Conservation (phyloP, 2,329 filamentous ascomycete species). For the Colletotrichum sojae region DNA sequence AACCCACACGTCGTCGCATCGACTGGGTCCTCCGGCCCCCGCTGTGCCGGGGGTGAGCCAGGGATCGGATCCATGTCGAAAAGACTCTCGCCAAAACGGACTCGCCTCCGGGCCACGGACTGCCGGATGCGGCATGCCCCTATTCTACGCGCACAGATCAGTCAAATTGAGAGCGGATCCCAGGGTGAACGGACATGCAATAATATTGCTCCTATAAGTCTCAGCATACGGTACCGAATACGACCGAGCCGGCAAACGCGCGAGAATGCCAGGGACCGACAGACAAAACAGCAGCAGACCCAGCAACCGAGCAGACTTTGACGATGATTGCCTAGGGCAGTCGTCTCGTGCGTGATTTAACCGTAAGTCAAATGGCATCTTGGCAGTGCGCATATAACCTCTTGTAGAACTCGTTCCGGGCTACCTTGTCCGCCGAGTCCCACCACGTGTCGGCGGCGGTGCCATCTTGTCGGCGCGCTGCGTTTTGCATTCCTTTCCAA, state of each 20-base stretch:
- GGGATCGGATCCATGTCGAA: background rate
- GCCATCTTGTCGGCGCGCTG: no score
- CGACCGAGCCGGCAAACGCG: background rate
- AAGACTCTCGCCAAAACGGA: background rate
- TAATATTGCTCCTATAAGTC: background rate
- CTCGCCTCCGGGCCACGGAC: background rate
- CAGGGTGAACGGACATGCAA: background rate
- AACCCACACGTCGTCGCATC: background rate
- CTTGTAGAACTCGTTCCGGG: no score
- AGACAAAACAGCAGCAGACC: no score
- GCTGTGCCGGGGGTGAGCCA: background rate
- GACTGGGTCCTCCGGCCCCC: background rate
- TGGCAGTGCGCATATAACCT: no score
- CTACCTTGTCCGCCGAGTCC: no score
- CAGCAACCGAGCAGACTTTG: no score
- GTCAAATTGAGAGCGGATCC: background rate
- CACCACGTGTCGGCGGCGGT: no score
- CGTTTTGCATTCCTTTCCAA: no score
- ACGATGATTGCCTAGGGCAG: no score
- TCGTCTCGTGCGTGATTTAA: no score
- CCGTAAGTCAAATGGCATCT: no score
- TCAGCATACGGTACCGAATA: constrained; percentile 1
- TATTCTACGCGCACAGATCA: background rate
- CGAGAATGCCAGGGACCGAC: background rate
- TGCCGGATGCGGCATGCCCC: background rate